phyloP scores from a whole-genome alignment of 345 rosid genomes.

The Euphorbia lathyris region DNA sequence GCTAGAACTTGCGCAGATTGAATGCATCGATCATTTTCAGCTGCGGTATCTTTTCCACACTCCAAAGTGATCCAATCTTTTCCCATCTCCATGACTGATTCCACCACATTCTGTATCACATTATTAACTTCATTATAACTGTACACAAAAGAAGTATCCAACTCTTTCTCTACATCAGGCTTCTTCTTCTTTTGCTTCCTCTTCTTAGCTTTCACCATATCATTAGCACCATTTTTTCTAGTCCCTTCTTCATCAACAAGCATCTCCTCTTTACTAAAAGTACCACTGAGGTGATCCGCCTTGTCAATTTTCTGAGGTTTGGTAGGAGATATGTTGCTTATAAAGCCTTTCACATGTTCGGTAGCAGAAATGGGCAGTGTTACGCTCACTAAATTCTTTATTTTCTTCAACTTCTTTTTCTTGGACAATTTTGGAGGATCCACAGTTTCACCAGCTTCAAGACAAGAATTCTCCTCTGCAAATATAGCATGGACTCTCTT shows the following conservation, averaged over 20 bases:
- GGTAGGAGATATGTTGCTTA: slow-evolving; percentile 15
- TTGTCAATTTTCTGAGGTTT: slow-evolving; percentile 18
- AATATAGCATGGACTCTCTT: background rate
- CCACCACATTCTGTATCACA: slow-evolving; percentile 42
- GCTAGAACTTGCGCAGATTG: slow-evolving; percentile 10
- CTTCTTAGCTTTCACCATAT: too few relatives aligned
- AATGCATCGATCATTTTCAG: slow-evolving; percentile 12
- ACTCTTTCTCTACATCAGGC: slow-evolving; percentile 18
- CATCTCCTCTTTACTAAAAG: slow-evolving; percentile 17
- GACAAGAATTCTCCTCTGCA: slow-evolving; percentile 7
- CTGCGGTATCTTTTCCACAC: background rate
- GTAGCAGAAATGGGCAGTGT: background rate
- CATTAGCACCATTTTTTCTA: too few relatives aligned
- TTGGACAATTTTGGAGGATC: too few relatives aligned
- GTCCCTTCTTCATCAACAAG: too few relatives aligned
- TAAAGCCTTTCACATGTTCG: slow-evolving; percentile 19
- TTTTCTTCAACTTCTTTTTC: background rate
- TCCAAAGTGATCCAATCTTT: slow-evolving; percentile 22
- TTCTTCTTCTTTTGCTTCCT: too few relatives aligned
- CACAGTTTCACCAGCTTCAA: too few relatives aligned
- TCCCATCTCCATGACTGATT: slow-evolving; percentile 37
- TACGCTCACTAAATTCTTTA: too few relatives aligned
- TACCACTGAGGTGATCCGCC: slow-evolving; percentile 22
- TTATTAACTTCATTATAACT: slow-evolving; percentile 38
- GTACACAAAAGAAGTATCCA: slow-evolving; percentile 16